Evolutionary conservation across 2,329 filamentous ascomycete genomes (phyloP).

Genomic region (Dactylella cylindrospora): DNA sequence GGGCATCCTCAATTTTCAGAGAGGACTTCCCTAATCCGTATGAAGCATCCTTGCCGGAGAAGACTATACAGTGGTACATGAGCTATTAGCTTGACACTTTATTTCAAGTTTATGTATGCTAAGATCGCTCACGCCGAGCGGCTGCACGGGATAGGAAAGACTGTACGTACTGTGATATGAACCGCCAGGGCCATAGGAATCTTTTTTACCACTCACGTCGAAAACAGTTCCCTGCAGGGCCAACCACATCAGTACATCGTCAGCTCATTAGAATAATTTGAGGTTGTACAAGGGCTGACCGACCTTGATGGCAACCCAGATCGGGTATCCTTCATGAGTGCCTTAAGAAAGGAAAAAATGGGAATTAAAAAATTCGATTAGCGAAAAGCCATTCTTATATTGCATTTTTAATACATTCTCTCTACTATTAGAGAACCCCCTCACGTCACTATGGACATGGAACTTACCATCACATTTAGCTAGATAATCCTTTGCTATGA

Average conservation of each 20-base stretch:
- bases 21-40: constrained; percentile 84
- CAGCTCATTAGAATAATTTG: too few relatives aligned
- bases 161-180: constrained; percentile 74
- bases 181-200: constrained; percentile 75
- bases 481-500: constrained; percentile 77
- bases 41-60: constrained; percentile 94
- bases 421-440: constrained; percentile 1
- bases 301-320: constrained; percentile 71
- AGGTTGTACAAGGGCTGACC: not conserved
- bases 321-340: constrained; percentile 35
- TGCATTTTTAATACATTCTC: too few relatives aligned
- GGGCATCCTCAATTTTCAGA: constrained; percentile 79
- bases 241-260: not conserved
- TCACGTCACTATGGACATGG: not conserved
- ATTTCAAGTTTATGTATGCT: not conserved
- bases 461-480: constrained; percentile 76
- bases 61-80: constrained; percentile 76
- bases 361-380: constrained; percentile 5
- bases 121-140: not conserved
- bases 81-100: too few relatives aligned
- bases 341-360: constrained; percentile 21
- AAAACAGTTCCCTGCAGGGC: constrained; percentile 77
- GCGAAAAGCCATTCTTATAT: not conserved
- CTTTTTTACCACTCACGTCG: constrained; percentile 78
- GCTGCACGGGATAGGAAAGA: not conserved